Percentiles rank a stretch among this genome's conserved stretches.
Evolutionary conservation across 176 grass and related monocot genomes (phyloP).

Genomic region (Oryza punctata): DNA sequence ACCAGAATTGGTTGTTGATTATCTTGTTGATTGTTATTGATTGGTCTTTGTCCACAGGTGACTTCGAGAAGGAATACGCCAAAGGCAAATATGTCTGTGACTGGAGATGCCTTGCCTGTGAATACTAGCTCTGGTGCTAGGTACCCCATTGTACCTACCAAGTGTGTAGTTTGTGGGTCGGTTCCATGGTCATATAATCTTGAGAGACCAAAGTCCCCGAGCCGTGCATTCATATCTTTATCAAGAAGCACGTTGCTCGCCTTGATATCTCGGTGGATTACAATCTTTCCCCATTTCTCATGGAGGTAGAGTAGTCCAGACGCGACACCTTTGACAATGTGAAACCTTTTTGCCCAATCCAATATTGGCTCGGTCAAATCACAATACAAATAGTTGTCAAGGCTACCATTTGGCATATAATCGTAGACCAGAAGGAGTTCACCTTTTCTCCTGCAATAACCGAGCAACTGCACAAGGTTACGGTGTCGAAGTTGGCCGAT

Average conservation of each 20-base stretch:
- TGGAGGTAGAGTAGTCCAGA: conserved; percentile 17
- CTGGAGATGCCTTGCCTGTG: not conserved
- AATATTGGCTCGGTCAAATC: not conserved
- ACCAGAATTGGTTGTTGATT: not conserved
- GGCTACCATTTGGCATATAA: conserved; percentile 37
- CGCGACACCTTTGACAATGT: not conserved
- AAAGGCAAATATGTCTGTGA: conserved; percentile 31
- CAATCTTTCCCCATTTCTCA: conserved; percentile 14
- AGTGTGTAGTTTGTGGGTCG: conserved; percentile 3
- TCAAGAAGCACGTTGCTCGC: conserved; percentile 26
- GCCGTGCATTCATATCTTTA: not conserved
- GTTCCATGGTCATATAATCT: conserved; percentile 29
- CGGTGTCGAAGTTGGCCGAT: conserved; percentile 49
- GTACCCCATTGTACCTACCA: conserved; percentile 26
- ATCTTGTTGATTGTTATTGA: not conserved
- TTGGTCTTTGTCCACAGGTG: conserved; percentile 12
- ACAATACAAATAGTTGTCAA: not conserved
- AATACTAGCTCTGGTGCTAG: not conserved
- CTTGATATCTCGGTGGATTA: conserved; percentile 36
- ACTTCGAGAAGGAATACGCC: conserved; percentile 30
- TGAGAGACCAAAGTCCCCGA: conserved; percentile 27
- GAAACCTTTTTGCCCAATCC: not conserved
- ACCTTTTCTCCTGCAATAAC: conserved; percentile 46
- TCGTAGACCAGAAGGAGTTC: conserved; percentile 60
- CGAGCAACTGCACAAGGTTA: conserved; percentile 48